phyloP scores from a whole-genome alignment of 2,329 filamentous ascomycete genomes.

The Calonectria fujianensis region DNA sequence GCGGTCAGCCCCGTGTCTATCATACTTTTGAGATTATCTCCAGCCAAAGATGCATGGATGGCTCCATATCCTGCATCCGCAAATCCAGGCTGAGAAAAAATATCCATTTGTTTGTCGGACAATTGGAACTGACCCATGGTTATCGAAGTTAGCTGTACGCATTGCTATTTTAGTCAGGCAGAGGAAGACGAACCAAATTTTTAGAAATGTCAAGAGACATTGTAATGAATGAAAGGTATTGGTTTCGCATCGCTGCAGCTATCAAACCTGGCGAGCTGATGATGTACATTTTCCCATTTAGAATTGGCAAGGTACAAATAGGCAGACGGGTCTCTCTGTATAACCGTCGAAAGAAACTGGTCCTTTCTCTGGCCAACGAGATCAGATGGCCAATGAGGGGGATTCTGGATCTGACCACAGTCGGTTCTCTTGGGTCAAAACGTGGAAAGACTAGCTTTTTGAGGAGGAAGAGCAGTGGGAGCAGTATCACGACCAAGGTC shows the following conservation, averaged over 20 bases:
- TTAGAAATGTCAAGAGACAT: slow-evolving; percentile 59
- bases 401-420: slow-evolving; percentile 37
- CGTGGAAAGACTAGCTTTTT: slow-evolving; percentile 16
- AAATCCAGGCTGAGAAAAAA: neutral
- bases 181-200: slow-evolving; percentile 18
- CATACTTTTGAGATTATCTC: slow-evolving; percentile 41
- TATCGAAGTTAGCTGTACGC: neutral
- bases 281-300: slow-evolving; percentile 66
- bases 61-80: slow-evolving; percentile 30
- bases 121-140: slow-evolving; percentile 32
- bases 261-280: slow-evolving; percentile 63
- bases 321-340: slow-evolving; percentile 51
- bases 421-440: slow-evolving; percentile 42
- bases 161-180: neutral
- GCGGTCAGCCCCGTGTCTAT: slow-evolving; percentile 20
- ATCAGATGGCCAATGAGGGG: slow-evolving; percentile 47
- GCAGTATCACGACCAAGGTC: neutral
- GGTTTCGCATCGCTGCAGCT: slow-evolving; percentile 61
- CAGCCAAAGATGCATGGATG: slow-evolving; percentile 38
- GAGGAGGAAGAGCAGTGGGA: neutral
- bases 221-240: slow-evolving; percentile 64
- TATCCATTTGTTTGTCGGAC: slow-evolving; percentile 13
- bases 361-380: slow-evolving; percentile 40
- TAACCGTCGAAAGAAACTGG: slow-evolving; percentile 41
- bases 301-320: slow-evolving; percentile 66